A percentile compares a stretch with the other conserved stretches of the same genome.
These are phyloP conservation scores for Erigeron canadensis DNA, from an alignment of 129 eudicot genomes.

Conservation along the genomic window DNA sequence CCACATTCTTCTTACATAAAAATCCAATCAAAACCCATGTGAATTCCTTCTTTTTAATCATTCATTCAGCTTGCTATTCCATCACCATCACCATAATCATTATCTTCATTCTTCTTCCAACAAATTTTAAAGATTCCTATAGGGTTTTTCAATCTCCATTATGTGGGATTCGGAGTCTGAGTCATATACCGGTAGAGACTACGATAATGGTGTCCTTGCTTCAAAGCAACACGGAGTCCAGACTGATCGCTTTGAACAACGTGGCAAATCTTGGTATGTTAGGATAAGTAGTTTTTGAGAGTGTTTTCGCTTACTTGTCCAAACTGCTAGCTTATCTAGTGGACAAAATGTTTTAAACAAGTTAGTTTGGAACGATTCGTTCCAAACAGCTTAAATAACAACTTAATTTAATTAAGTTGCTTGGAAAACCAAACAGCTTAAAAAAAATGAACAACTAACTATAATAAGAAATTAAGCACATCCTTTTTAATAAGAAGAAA, in stretches of 20 bases:
- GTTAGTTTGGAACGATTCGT: too few species aligned
- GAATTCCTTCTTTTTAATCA: slow-evolving; percentile 27
- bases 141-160: slow-evolving; percentile 4
- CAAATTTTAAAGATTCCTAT: background rate
- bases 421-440: background rate
- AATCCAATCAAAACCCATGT: slow-evolving; percentile 40
- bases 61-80: background rate
- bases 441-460: background rate
- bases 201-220: slow-evolving; percentile 26
- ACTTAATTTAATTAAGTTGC: background rate
- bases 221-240: slow-evolving; percentile 60
- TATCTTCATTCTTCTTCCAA: background rate
- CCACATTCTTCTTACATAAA: slow-evolving; percentile 28
- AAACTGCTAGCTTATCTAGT: background rate
- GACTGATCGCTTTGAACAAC: slow-evolving; percentile 84
- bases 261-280: slow-evolving; percentile 90
- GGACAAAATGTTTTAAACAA: background rate
- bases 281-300: background rate
- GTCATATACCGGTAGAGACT: slow-evolving; percentile 22
- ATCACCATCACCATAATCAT: slow-evolving; percentile 21
- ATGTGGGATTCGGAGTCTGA: slow-evolving; percentile 35
- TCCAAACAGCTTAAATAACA: background rate
- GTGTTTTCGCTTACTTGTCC: background rate
- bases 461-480: background rate
- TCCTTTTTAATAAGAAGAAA: background rate